phyloP scores from a whole-genome alignment of 306 rosid species.

The Cucurbita pepo region DNA sequence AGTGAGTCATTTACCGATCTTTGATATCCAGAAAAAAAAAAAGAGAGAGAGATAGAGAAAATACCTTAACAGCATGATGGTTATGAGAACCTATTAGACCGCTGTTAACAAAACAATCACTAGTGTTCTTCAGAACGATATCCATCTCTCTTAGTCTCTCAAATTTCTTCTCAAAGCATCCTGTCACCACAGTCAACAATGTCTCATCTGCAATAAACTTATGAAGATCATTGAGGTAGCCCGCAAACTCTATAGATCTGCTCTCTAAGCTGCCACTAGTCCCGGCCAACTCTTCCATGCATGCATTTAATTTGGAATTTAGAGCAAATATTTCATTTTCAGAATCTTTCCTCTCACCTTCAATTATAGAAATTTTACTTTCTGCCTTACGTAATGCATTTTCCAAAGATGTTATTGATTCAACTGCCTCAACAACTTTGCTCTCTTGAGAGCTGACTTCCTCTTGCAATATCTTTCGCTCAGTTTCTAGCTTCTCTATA shows the following conservation, averaged over 20 bases:
- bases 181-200: constrained; percentile 30
- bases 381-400: constrained; percentile 59
- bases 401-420: constrained; percentile 42
- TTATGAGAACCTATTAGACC: constrained; percentile 28
- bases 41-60: not conserved
- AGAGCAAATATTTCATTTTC: constrained; percentile 53
- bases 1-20: not conserved
- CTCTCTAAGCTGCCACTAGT: constrained; percentile 39
- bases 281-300: constrained; percentile 58
- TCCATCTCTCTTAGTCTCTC: constrained; percentile 46
- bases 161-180: constrained; percentile 45
- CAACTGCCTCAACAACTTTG: constrained; percentile 36
- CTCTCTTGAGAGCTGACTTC: constrained; percentile 37
- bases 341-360: constrained; percentile 42
- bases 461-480: constrained; percentile 54
- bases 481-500: constrained; percentile 45
- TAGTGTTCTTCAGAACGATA: constrained; percentile 38
- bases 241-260: constrained; percentile 41
- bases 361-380: constrained; percentile 36
- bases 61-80: constrained; percentile 40
- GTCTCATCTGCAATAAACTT: constrained; percentile 45
- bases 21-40: not conserved
- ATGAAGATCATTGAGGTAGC: constrained; percentile 52
- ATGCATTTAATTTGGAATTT: constrained; percentile 49
- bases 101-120: constrained; percentile 22